Base-by-base conservation (phyloP, 345 rosid species). In the Conringia planisiliqua region DNA sequence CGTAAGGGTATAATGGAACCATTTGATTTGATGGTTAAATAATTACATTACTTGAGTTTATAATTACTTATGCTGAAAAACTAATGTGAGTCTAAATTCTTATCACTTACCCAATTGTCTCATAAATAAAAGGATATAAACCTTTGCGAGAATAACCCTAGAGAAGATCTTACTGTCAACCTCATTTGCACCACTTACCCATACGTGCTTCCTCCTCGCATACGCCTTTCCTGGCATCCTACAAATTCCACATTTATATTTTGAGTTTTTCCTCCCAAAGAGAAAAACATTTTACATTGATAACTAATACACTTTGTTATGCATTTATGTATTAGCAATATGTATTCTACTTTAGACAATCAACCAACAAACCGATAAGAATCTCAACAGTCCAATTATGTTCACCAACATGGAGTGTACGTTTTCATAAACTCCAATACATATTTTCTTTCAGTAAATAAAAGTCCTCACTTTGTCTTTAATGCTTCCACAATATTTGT, bases 211-310 rank as follows among this genome's bases (percentile, higher is more conserved):
- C 78, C 84, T 74, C 85, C 83, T 85, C 11, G 95, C 82, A 77
- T 86, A 90, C 10, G 98, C 96, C 81, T 92, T 96, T 82, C 99
- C 98, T 1, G 99, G 96, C 48, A 96, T 81, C 86, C 98, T 96
- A 79, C 66, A 72, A 66, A 68, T 66, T 70, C 39, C 30, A 62
- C 12, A 43, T 60, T 44, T 51, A 51, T 51, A 60, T 61, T 40
- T 67, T 59, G 26, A 17, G 18, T 10, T 55, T 36, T 44, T 27
- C n/a, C 17, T 24, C 4, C 58, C 7, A 64, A 43, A 51, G 29
- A 64, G 48, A 63, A 26, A 13, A 74, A 64, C 58, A 44, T 30
- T 46, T 26, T 33, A 22, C 55, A 65, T 5, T 16, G 30, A 64
- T 74, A 74, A 74, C 42, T 57, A 74, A 46, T 51, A 10, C 54